phyloP scores from a whole-genome alignment of 2,329 filamentous ascomycete species.

The Daldinia sp. region DNA sequence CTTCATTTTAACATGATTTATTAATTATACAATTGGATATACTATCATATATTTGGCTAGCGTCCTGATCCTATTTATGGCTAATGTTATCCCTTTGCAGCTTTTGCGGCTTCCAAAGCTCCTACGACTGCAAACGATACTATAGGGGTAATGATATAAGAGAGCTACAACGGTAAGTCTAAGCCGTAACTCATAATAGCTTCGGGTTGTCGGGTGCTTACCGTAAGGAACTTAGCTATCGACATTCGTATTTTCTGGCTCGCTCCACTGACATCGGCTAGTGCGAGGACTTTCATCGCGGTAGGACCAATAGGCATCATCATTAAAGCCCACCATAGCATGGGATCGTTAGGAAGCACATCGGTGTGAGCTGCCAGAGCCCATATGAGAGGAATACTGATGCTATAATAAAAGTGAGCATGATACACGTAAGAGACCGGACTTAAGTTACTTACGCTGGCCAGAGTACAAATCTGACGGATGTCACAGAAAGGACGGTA shows the following conservation, averaged over 20 bases:
- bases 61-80: background rate
- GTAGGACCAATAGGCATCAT: conserved; percentile 65
- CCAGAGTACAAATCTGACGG: conserved; percentile 63
- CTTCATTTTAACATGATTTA: background rate
- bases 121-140: conserved; percentile 36
- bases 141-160: conserved; percentile 36
- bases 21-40: background rate
- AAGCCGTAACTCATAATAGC: background rate
- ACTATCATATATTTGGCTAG: background rate
- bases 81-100: conserved; percentile 16
- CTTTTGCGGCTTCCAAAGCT: conserved; percentile 34
- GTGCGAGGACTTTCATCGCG: conserved; percentile 60
- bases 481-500: conserved; percentile 55
- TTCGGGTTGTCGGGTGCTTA: conserved; percentile 1
- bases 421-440: background rate
- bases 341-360: conserved; percentile 58
- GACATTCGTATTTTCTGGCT: conserved; percentile 34
- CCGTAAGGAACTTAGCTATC: conserved; percentile 37
- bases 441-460: conserved; percentile 50
- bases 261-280: conserved; percentile 52
- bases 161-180: conserved; percentile 25
- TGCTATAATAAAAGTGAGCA: conserved; percentile 37
- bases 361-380: conserved; percentile 56
- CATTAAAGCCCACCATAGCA: conserved; percentile 68
- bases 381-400: conserved; percentile 61